Evolutionary conservation across 495 filamentous ascomycete genomes (phyloP).

Genomic region (Usnea hakonensis): DNA sequence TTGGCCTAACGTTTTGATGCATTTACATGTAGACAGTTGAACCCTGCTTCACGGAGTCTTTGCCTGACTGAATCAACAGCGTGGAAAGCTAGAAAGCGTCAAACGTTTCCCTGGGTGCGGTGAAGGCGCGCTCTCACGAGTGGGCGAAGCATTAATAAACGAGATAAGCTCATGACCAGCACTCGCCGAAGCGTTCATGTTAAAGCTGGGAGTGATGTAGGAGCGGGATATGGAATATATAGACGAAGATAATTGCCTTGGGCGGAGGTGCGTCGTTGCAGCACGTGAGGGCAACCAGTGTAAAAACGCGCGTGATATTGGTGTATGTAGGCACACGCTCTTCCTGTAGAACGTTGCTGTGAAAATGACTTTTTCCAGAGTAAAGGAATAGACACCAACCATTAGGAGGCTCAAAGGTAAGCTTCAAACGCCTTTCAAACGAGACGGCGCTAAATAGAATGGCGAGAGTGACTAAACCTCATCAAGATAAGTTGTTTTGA

Average conservation of each 20-base stretch:
- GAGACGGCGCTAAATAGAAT: not conserved
- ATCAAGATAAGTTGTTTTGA: not conserved
- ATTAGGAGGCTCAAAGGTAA: not conserved
- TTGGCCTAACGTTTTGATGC: not conserved
- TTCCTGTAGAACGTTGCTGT: not conserved
- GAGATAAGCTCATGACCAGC: conserved; percentile 77
- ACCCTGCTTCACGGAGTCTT: conserved; percentile 71
- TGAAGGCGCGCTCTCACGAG: conserved; percentile 48
- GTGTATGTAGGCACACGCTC: not conserved
- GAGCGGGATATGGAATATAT: not conserved
- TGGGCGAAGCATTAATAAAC: conserved; percentile 92
- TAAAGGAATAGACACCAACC: not conserved
- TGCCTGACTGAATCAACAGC: conserved; percentile 73
- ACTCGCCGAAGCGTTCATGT: conserved; percentile 54
- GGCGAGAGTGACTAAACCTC: not conserved
- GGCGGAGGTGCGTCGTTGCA: not conserved
- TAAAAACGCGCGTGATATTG: not conserved
- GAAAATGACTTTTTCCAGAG: not conserved
- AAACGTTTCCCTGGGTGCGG: not conserved
- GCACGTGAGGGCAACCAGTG: not conserved
- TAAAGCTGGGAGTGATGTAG: conserved; percentile 21
- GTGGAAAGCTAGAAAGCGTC: conserved; percentile 69
- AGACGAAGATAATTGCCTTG: not conserved
- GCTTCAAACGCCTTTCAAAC: conserved; percentile 1
- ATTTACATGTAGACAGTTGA: conserved; percentile 67